These are phyloP conservation scores for Tuber calosporum DNA, from an alignment of 495 filamentous ascomycete species.

Conservation along the genomic window DNA sequence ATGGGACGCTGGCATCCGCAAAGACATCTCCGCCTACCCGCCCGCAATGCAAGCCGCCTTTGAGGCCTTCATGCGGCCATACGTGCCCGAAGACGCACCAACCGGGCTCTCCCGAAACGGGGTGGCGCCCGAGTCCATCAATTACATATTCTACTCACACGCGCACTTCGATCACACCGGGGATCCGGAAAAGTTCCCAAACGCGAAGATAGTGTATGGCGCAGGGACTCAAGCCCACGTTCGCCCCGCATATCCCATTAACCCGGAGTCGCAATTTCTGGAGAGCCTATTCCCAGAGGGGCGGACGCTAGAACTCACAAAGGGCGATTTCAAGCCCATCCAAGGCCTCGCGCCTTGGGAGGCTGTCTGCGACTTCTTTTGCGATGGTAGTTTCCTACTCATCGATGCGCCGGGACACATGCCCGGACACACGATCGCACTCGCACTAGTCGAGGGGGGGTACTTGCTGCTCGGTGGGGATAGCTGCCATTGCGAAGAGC, in stretches of 20 bases:
- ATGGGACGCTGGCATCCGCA: constrained; percentile 20
- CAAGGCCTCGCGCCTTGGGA: constrained; percentile 13
- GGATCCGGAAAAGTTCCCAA: constrained; percentile 50
- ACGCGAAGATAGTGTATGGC: constrained; percentile 52
- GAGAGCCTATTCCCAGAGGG: constrained; percentile 50
- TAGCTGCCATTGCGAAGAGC: constrained; percentile 18
- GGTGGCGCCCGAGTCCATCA: constrained; percentile 47
- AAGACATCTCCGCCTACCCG: constrained; percentile 5
- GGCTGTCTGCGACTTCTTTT: constrained; percentile 55
- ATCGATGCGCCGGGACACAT: constrained; percentile 54
- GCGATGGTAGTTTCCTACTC: constrained; percentile 55
- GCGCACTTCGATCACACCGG: constrained; percentile 58
- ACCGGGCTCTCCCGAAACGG: constrained; percentile 37
- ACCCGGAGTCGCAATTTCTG: constrained; percentile 43
- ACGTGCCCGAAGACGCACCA: constrained; percentile 16
- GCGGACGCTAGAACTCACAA: constrained; percentile 45
- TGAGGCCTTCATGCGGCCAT: constrained; percentile 9
- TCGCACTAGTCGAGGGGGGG: constrained; percentile 43
- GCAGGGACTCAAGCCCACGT: constrained; percentile 50
- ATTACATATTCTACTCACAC: constrained; percentile 57
- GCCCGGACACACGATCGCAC: constrained; percentile 52
- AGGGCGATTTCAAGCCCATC: constrained; percentile 43
- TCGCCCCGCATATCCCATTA: constrained; percentile 50
- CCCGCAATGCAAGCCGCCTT: not conserved
- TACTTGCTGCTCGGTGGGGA: constrained; percentile 18